Evolutionary conservation across 805 yeast species (phyloP), one percentile per base, ranked within the genome.

Genomic region (Lachancea mirantina): DNA sequence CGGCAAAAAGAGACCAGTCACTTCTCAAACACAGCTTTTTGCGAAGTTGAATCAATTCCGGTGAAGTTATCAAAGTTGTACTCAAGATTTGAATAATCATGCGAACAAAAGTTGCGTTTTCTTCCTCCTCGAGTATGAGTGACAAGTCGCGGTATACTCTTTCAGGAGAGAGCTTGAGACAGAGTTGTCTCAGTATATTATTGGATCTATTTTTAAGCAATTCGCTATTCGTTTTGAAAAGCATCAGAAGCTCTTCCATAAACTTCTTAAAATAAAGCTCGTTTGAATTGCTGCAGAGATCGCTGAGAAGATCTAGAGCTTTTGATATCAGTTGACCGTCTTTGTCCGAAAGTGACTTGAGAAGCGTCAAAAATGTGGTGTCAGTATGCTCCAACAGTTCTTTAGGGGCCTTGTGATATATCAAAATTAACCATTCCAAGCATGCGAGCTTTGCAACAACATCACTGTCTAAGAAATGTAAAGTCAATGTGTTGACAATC

Each of bases 51-150:
- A 74, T 59, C 30, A 92, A 66, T 49, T 92, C 97, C 2, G 84
- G 85, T 0, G 95, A 81, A 3, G 94, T 84, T 9, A 92, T 70
- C 32, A 92, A 62, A 38, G 84, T 88, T 44, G 83, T 87, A 57
- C 84, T 85, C 51, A 89, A 65, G 21, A 88, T 84, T 45, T 88
- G 96, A 31, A 89, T 76, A 68, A 92, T 78, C 40, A 78, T 74
- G 36, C 84, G 74, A 19, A 82, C 73, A 52, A 92, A 92, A 6
- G 74, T 76, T 21, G 76, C 58, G 46, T 81, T 83, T 9, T 64
- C 62, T 31, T 76, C 76, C 13, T 59, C 38, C 33, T 73, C 76
- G 30, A 92, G 61, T 8, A 84, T 87, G 32, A 76, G 77, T 0
- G 96, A 85, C 14, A 88, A 59, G 0, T 88, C 76, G 33, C 79